Conservation (phyloP, 441 rosid genomes). For the Adansonia gregorii region DNA sequence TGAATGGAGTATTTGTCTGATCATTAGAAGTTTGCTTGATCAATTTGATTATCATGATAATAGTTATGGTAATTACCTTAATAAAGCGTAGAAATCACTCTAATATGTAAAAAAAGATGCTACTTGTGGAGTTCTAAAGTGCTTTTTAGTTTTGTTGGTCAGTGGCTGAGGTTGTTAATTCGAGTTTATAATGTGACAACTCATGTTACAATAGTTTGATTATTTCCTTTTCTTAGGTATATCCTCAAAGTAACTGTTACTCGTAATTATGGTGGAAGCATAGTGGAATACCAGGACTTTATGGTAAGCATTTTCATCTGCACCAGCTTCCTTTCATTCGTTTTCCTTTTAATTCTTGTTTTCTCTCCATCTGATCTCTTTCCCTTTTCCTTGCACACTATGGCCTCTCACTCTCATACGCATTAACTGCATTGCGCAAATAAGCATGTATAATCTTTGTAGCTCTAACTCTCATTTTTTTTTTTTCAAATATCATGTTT, state of each 20-base stretch:
- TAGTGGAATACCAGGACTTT: conserved; percentile 84
- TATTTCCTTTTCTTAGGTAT: conserved; percentile 54
- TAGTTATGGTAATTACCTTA: neutral
- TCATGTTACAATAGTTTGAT: neutral
- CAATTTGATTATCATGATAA: neutral
- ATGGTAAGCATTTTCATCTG: conserved; percentile 50
- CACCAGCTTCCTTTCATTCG: neutral
- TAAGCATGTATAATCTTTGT: neutral
- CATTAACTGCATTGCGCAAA: neutral
- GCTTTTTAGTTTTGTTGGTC: neutral
- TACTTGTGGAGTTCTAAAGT: conserved; percentile 8
- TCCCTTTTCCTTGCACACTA: conserved; percentile 1
- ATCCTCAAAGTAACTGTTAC: conserved; percentile 84
- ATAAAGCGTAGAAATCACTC: neutral
- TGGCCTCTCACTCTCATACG: neutral
- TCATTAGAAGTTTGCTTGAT: neutral
- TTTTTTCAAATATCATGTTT: too few relatives aligned
- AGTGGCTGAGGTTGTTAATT: neutral
- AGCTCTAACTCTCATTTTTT: too few relatives aligned
- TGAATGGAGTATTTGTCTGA: conserved; percentile 2
- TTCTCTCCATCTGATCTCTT: neutral
- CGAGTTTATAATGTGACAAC: conserved; percentile 7
- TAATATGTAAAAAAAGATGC: neutral
- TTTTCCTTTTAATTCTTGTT: neutral
- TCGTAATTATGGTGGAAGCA: conserved; percentile 86